Conservation (phyloP, 1,139 yeast genomes). For the Nakaseomyces nivariensis region DNA sequence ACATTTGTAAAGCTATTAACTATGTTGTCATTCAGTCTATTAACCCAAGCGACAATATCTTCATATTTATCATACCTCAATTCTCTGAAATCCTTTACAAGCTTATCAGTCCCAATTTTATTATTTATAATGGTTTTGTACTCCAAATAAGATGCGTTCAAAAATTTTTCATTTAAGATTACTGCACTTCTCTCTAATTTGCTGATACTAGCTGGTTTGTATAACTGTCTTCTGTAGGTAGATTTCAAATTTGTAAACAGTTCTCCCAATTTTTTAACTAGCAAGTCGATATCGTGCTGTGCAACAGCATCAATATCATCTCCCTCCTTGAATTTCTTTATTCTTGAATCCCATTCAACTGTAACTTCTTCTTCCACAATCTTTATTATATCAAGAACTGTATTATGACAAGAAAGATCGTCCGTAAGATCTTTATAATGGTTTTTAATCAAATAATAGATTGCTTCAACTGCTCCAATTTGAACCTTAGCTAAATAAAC, state of each 20-base stretch:
- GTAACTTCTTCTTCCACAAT: constrained; percentile 58
- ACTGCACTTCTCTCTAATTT: constrained; percentile 17
- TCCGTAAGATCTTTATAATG: constrained; percentile 70
- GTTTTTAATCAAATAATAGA: constrained; percentile 60
- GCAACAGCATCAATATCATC: constrained; percentile 18
- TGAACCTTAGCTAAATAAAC: constrained; percentile 60
- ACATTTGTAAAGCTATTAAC: constrained; percentile 51
- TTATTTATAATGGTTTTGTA: constrained; percentile 11
- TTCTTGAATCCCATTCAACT: constrained; percentile 55
- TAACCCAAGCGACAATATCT: constrained; percentile 34
- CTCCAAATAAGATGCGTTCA: constrained; percentile 13
- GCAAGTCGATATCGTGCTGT: constrained; percentile 25
- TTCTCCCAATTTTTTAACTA: constrained; percentile 42
- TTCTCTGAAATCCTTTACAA: constrained; percentile 26
- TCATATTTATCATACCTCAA: constrained; percentile 36
- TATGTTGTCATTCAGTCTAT: constrained; percentile 54
- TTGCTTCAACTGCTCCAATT: constrained; percentile 70
- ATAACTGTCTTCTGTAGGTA: constrained; percentile 65
- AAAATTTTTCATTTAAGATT: constrained; percentile 13
- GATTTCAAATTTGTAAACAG: constrained; percentile 64
- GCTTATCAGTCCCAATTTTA: constrained; percentile 13
- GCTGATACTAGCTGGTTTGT: constrained; percentile 49
- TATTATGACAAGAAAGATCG: constrained; percentile 50
- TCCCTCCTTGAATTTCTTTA: constrained; percentile 9
- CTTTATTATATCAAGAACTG: constrained; percentile 58